phyloP scores from a whole-genome alignment of 1,139 yeast species.

The Yamadazyma dushanensis region DNA sequence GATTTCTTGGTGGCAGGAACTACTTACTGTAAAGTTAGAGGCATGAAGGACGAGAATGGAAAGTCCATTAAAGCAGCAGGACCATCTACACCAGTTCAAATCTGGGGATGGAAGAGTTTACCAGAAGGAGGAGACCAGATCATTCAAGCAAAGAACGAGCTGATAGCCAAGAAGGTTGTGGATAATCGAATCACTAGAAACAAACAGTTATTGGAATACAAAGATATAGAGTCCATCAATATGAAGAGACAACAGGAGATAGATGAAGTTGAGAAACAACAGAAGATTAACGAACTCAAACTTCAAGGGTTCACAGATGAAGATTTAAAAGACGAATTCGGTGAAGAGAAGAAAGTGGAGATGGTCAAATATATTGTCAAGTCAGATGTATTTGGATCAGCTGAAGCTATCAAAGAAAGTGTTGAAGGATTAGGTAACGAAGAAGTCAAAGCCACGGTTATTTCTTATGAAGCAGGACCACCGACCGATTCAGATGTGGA shows the following conservation, averaged over 20 bases:
- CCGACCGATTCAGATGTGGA: conserved; percentile 84
- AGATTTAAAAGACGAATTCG: conserved; percentile 27
- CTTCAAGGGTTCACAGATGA: conserved; percentile 55
- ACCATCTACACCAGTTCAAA: conserved; percentile 90
- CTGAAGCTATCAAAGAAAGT: conserved; percentile 68
- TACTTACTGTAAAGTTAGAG: conserved; percentile 82
- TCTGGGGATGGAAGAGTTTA: conserved; percentile 91
- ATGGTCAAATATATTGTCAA: conserved; percentile 59
- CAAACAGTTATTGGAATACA: conserved; percentile 59
- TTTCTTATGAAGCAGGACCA: conserved; percentile 78
- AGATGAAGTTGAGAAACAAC: conserved; percentile 49
- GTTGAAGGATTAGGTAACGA: conserved; percentile 81
- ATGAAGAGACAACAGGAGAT: conserved; percentile 50
- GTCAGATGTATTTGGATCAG: conserved; percentile 82
- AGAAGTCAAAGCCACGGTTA: conserved; percentile 68
- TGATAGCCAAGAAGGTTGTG: conserved; percentile 72
- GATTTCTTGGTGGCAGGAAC: conserved; percentile 77
- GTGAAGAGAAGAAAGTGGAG: conserved; percentile 20
- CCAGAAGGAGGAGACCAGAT: conserved; percentile 92
- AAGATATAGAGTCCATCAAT: conserved; percentile 72
- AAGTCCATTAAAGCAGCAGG: conserved; percentile 64
- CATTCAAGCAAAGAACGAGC: conserved; percentile 73
- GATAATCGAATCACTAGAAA: conserved; percentile 59
- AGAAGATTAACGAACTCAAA: conserved; percentile 54
- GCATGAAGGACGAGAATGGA: conserved; percentile 77